Evolutionary conservation across 176 grass and related monocot genomes (phyloP).

Genomic region (Carex scoparia): DNA sequence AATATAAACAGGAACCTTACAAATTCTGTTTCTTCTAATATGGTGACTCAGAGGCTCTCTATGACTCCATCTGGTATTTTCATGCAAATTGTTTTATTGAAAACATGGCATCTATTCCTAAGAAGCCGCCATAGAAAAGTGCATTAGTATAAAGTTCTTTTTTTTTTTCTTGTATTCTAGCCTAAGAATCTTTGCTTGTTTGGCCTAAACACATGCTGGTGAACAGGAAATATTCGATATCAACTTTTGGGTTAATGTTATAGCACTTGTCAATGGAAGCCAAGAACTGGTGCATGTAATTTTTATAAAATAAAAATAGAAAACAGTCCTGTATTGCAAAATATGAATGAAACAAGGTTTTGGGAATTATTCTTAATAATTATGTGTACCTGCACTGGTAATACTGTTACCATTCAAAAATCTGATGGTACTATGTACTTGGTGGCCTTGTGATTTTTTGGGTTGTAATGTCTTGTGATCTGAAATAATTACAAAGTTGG

Average conservation of each 20-base stretch:
- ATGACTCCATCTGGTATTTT: background rate
- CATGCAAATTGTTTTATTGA: background rate
- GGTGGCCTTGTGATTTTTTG: background rate
- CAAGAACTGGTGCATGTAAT: background rate
- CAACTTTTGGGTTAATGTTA: background rate
- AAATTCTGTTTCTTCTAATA: background rate
- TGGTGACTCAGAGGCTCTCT: background rate
- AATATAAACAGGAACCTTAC: background rate
- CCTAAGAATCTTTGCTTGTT: background rate
- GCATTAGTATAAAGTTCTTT: background rate
- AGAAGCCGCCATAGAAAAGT: background rate
- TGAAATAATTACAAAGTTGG: background rate
- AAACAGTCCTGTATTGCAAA: background rate
- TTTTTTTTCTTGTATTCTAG: background rate
- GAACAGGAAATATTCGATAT: background rate
- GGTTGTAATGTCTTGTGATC: background rate
- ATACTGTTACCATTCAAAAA: background rate
- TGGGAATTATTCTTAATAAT: background rate
- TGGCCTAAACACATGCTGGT: background rate
- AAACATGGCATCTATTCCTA: background rate
- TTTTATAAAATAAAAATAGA: background rate
- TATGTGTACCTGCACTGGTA: background rate
- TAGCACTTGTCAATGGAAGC: background rate
- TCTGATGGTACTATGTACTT: background rate
- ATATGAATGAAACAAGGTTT: background rate